phyloP scores from a whole-genome alignment of 345 rosid genomes.

The Rhodomyrtus tomentosa region DNA sequence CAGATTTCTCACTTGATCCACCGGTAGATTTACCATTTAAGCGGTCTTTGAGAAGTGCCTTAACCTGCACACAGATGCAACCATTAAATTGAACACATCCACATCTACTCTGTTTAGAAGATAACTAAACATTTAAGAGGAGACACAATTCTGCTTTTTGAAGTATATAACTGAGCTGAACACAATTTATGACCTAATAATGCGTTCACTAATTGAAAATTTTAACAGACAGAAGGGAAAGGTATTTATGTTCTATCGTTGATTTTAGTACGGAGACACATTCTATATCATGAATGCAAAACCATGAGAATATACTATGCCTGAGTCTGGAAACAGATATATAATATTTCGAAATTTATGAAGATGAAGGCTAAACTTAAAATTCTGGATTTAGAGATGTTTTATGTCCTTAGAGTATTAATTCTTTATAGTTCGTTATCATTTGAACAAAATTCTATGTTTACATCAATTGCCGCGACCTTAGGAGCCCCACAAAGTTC shows the following conservation, averaged over 20 bases:
- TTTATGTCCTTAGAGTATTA: neutral
- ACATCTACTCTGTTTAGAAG: neutral
- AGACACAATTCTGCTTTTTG: neutral
- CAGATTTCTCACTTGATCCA: constrained; percentile 80
- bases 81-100: neutral
- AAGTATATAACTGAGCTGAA: neutral
- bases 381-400: neutral
- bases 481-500: neutral
- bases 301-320: neutral
- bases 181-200: neutral
- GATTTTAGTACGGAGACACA: neutral
- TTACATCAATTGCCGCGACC: neutral
- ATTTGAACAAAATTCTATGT: neutral
- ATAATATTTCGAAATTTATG: neutral
- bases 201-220: neutral
- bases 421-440: neutral
- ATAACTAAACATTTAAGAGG: neutral
- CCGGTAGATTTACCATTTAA: constrained; percentile 64
- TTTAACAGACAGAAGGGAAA: neutral
- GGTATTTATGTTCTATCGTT: neutral
- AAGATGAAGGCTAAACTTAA: neutral
- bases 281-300: neutral
- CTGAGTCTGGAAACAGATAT: neutral
- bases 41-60: constrained; percentile 71
- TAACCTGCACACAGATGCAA: constrained; percentile 36